A percentile compares a stretch with the other conserved stretches of the same genome.
Evolutionary conservation across 345 rosid genomes (phyloP).

Genomic region (Crucihimalaya himalaica): DNA sequence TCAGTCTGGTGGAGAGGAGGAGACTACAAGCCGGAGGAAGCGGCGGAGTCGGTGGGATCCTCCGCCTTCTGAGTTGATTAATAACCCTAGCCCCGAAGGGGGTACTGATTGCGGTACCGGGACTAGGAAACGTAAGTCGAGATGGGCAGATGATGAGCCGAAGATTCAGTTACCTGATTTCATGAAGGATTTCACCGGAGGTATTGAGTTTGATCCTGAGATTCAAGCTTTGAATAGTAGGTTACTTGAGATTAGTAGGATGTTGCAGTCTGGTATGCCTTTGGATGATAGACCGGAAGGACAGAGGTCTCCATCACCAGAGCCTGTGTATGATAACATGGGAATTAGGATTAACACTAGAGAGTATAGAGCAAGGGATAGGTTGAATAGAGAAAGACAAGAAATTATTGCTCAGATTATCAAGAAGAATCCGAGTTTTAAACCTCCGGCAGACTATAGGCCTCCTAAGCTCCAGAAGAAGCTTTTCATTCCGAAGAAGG

Average conservation of each 20-base stretch:
- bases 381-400: constrained; percentile 84
- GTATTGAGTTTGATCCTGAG: constrained; percentile 93
- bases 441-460: constrained; percentile 96
- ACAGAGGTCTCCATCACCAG: constrained; percentile 94
- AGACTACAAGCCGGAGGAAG: constrained; percentile 66
- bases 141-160: constrained; percentile 97
- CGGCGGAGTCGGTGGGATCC: constrained; percentile 95
- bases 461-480: constrained; percentile 97
- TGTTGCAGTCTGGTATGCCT: constrained; percentile 78
- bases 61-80: constrained; percentile 47
- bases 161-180: constrained; percentile 94
- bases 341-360: constrained; percentile 88
- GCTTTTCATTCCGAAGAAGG: constrained; percentile 94
- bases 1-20: constrained; percentile 88
- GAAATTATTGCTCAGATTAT: constrained; percentile 92
- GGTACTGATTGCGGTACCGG: constrained; percentile 55
- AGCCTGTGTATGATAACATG: constrained; percentile 91
- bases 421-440: constrained; percentile 85
- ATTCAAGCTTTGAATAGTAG: constrained; percentile 87
- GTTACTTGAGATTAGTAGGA: constrained; percentile 74
- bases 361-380: constrained; percentile 87
- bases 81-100: constrained; percentile 34
- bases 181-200: constrained; percentile 85
- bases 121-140: constrained; percentile 71
- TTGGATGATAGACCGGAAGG: constrained; percentile 91